These are phyloP conservation scores for Penicillium vulpinum DNA, from an alignment of 2,329 filamentous ascomycete species.

Conservation along the genomic window DNA sequence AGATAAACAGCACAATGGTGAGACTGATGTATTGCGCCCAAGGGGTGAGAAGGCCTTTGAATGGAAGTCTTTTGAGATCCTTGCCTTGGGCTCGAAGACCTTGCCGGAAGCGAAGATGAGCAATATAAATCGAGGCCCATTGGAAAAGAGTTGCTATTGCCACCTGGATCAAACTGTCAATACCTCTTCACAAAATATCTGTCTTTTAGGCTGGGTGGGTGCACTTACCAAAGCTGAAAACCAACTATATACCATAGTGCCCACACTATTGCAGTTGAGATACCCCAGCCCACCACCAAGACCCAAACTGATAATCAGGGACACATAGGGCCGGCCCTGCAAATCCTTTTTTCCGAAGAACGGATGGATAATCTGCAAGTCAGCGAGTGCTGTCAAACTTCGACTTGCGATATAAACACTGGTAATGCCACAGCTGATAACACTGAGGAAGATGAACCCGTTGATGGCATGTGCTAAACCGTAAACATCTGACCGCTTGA, in stretches of 20 bases:
- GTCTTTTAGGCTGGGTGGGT: too few relatives aligned
- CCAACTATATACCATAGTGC: slow-evolving; percentile 34
- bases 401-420: slow-evolving; percentile 37
- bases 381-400: slow-evolving; percentile 34
- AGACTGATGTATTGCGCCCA: slow-evolving; percentile 29
- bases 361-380: slow-evolving; percentile 27
- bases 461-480: slow-evolving; percentile 35
- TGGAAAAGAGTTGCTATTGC: slow-evolving; percentile 34
- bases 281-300: slow-evolving; percentile 37
- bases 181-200: not conserved
- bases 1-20: slow-evolving; percentile 29
- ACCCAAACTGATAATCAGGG: slow-evolving; percentile 28
- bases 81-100: slow-evolving; percentile 32
- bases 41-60: slow-evolving; percentile 27
- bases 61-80: slow-evolving; percentile 25
- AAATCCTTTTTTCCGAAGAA: slow-evolving; percentile 26
- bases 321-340: slow-evolving; percentile 32
- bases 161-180: slow-evolving; percentile 16
- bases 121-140: slow-evolving; percentile 29
- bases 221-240: slow-evolving; percentile 31
- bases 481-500: slow-evolving; percentile 31
- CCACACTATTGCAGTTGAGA: slow-evolving; percentile 32
- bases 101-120: slow-evolving; percentile 30
- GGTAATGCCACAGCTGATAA: slow-evolving; percentile 38
- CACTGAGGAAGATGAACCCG: slow-evolving; percentile 37